Base-by-base conservation (phyloP, 176 grass and related monocot genomes). In the Alloteropsis semialata region DNA sequence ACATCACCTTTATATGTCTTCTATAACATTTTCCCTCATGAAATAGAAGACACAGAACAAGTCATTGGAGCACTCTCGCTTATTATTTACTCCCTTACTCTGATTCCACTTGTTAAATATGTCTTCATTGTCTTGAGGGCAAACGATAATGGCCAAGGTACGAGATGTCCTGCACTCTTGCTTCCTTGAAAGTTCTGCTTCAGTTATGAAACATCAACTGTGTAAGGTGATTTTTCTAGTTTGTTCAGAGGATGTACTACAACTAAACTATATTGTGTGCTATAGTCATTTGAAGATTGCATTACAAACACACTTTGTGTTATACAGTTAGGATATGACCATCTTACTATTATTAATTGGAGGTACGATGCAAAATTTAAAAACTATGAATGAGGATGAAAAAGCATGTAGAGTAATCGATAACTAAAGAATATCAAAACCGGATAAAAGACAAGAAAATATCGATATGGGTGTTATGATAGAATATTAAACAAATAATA, bases 1-100 rank as follows among this genome's bases (percentile, higher is more conserved):
- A 94, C 91, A 65, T 97, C 94, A 6, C 94, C 94, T 16, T 68
- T 97, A n/a, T 97, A 97, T 76, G 94, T 94, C 58, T 97, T 92
- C 87, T 88, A 84, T 50, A 94, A 92, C 59, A 88, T 88, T 61
- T 97, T 97, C 84, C 89, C 94, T 54, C 77, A 41, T n/a, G 82
- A 71, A 14, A 58, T 84, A 36, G 73, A 97, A 84, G 89, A 97
- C 76, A 79, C 80, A 0, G 94, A 97, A 46, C 89, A 97, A 86
- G 69, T 97, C 41, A 84, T 92, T 59, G 94, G 91, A 68, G 94
- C 89, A 28, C 87, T 97, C 11, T 97, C 94, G 2, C 88, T 97
- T 81, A 92, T 97, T 45, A 92, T 97, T 82, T 97, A 92, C 78
- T 92, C 94, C 32, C 89, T 97, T 51, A 97, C 94, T 42, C 87